Conservation (phyloP, 306 rosid species). For the Vachellia collinsii region DNA sequence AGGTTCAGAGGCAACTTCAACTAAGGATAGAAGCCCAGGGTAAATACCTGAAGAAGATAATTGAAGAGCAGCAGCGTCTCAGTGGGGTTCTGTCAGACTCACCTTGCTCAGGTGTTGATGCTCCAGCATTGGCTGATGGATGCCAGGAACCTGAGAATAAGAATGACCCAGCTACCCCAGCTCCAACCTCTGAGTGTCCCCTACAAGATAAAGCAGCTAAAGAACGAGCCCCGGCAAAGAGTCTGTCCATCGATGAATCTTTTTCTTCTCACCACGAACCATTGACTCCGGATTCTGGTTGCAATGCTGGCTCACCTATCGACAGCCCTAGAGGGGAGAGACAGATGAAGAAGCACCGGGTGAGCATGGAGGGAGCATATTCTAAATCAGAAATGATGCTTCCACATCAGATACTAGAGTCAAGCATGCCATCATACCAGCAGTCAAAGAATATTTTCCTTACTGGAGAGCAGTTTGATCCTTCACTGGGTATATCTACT, state of each 20-base stretch:
- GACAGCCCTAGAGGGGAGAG: slow-evolving; percentile 55
- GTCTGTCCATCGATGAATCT: slow-evolving; percentile 71
- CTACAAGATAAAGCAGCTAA: slow-evolving; percentile 59
- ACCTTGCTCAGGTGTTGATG: slow-evolving; percentile 45
- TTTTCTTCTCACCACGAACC: slow-evolving; percentile 76
- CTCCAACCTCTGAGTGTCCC: slow-evolving; percentile 75
- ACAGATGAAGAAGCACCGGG: slow-evolving; percentile 54
- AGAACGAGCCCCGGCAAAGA: slow-evolving; percentile 58
- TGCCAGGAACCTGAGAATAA: slow-evolving; percentile 55
- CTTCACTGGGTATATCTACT: slow-evolving; percentile 45
- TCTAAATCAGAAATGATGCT: slow-evolving; percentile 57
- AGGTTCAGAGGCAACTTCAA: slow-evolving; percentile 91
- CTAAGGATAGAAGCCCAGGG: slow-evolving; percentile 89
- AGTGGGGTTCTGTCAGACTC: slow-evolving; percentile 67
- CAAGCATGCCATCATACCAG: slow-evolving; percentile 66
- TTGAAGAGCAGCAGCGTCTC: slow-evolving; percentile 82
- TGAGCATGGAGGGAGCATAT: slow-evolving; percentile 48
- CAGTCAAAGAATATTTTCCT: slow-evolving; percentile 45
- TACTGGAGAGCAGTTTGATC: slow-evolving; percentile 51
- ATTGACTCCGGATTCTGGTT: slow-evolving; percentile 73
- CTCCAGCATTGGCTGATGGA: slow-evolving; percentile 40
- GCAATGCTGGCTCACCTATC: slow-evolving; percentile 51
- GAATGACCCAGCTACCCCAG: slow-evolving; percentile 80
- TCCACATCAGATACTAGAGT: slow-evolving; percentile 66
- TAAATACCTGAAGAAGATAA: slow-evolving; percentile 83